phyloP scores from a whole-genome alignment of 2,329 filamentous ascomycete species.

The Corinectria fuckeliana region DNA sequence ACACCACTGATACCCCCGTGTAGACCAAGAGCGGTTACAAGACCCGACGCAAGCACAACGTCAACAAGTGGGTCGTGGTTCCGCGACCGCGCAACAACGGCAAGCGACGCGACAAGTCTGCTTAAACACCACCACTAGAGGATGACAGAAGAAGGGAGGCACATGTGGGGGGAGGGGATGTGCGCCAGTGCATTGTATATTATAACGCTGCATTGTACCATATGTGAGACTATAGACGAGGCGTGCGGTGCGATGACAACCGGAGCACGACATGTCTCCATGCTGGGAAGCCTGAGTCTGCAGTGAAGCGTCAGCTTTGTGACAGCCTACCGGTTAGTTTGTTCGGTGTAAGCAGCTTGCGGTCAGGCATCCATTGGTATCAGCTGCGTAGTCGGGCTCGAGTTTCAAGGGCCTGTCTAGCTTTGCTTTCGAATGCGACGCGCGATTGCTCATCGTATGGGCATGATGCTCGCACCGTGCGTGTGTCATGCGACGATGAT shows the following conservation, averaged over 20 bases:
- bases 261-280: conserved; percentile 16
- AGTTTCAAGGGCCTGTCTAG: conserved; percentile 13
- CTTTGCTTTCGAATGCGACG: background rate
- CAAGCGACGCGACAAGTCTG: conserved; percentile 75
- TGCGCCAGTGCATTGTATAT: conserved; percentile 39
- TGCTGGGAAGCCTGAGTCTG: conserved; percentile 1
- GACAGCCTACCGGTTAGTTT: background rate
- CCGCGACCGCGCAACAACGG: conserved; percentile 88
- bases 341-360: background rate
- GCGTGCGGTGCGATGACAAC: conserved; percentile 23
- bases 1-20: conserved; percentile 19
- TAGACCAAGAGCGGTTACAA: conserved; percentile 88
- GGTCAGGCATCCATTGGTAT: background rate
- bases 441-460: background rate
- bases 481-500: background rate
- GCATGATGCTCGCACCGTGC: background rate
- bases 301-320: background rate
- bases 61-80: conserved; percentile 90
- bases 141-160: conserved; percentile 19
- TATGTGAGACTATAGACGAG: conserved; percentile 44
- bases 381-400: background rate
- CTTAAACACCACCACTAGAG: conserved; percentile 29
- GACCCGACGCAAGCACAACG: conserved; percentile 85
- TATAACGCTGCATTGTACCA: conserved; percentile 42
- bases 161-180: conserved; percentile 20